Percentiles rank a stretch among this genome's conserved stretches.
Evolutionary conservation across 768 basidiomycete genomes (phyloP).

Genomic region (Russula foetens): DNA sequence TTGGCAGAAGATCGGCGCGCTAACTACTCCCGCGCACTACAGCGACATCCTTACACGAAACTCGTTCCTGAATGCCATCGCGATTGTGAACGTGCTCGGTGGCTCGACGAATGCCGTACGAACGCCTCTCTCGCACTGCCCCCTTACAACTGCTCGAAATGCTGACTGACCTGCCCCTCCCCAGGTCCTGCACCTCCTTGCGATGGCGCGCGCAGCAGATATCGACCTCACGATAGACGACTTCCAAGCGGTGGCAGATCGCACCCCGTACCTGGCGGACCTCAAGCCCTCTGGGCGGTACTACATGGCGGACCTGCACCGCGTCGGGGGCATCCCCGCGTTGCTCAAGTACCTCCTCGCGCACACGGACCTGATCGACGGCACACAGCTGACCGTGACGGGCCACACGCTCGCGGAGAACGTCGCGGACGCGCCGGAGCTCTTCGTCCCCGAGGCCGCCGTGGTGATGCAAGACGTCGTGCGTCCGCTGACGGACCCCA

Average conservation of each 20-base stretch:
- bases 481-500: slow-evolving; percentile 60
- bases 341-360: slow-evolving; percentile 78
- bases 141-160: not conserved
- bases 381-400: slow-evolving; percentile 80
- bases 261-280: slow-evolving; percentile 79
- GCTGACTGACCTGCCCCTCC: not conserved
- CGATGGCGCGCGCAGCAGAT: slow-evolving; percentile 78
- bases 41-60: slow-evolving; percentile 60
- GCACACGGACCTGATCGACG: slow-evolving; percentile 71
- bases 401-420: slow-evolving; percentile 88
- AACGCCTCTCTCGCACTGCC: not conserved
- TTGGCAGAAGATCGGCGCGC: not conserved
- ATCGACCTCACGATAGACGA: slow-evolving; percentile 72
- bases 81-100: slow-evolving; percentile 69
- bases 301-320: slow-evolving; percentile 87
- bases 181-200: slow-evolving; percentile 75
- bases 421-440: slow-evolving; percentile 65
- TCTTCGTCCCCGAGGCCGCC: slow-evolving; percentile 37
- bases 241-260: slow-evolving; percentile 74
- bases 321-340: slow-evolving; percentile 76
- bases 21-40: not conserved
- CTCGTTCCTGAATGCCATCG: slow-evolving; percentile 79
- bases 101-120: slow-evolving; percentile 81
- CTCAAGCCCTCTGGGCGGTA: slow-evolving; percentile 82
- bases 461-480: slow-evolving; percentile 58